Base-by-base conservation (phyloP, 768 basidiomycete species). In the Amanita polypyramis region DNA sequence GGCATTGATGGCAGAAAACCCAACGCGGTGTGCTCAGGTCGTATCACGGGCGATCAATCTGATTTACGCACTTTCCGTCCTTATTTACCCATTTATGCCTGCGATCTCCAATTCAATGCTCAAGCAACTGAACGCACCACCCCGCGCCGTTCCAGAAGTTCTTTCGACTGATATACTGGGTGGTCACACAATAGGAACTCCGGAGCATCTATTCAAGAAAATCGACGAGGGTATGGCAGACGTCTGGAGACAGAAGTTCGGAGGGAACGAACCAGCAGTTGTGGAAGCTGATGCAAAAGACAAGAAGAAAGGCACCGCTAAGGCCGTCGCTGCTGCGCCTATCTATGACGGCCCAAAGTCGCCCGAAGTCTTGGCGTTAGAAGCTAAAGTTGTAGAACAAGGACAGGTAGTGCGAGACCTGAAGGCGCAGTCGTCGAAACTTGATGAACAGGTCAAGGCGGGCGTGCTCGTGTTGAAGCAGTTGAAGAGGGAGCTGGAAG, bases 31-130 rank as follows among this genome's bases (percentile, higher is more conserved):
- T 57, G 93, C 86, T 2, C 83, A 88, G 57, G 94, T 98, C 55
- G 70, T 98, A 50, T 81, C 86, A 41, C 82, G 92, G 45, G 87
- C 93, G 21, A 65, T 92, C 63, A 97, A 97, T 68, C 70, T 99
- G 55, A 95, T 98, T 62, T 98, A 96, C 62, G 67, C 82, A 32
- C 73, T 99, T 49, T 85, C 90, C 10, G 83, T 80, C 23, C 70
- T 96, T 55, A 65, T 91, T 54, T 85, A 93, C 60, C 95, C 96
- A 0, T 99, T 91, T 80, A 97, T 99, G 93, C 96, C 96, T 34
- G 74, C 82, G 10, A 95, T 89, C 0, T 81, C 85, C 30, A 79
- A 77, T 20, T 72, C 80, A 2, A 93, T 99, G 54, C 73, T 95
- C 46, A 58, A 62, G 15, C 96, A 99, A 59, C 76, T 98, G 53